Conservation (phyloP, 108 stramenopile genomes). For the Pseudonitzschia delicatissima region DNA sequence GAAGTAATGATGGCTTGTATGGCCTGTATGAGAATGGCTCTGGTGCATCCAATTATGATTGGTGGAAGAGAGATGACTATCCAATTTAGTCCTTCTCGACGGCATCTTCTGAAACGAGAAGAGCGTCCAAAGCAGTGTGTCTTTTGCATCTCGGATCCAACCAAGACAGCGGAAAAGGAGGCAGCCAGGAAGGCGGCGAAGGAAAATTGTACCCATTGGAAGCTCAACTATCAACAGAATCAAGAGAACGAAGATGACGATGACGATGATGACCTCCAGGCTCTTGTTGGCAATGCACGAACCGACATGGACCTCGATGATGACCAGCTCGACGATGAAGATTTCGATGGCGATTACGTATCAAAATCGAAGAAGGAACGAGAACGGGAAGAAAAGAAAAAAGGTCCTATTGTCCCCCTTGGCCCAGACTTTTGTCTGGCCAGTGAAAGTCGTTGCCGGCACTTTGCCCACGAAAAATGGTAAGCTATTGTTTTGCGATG, state of each 20-base stretch:
- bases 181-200: conserved; percentile 1
- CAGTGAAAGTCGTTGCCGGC: conserved; percentile 5
- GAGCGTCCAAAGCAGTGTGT: conserved; percentile 28
- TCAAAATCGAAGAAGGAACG: not conserved
- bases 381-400: not conserved
- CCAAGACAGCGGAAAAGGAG: conserved; percentile 20
- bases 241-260: conserved; percentile 22
- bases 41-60: not conserved
- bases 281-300: not conserved
- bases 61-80: not conserved
- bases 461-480: conserved; percentile 26
- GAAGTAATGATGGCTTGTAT: conserved; percentile 38
- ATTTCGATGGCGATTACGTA: not conserved
- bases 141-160: conserved; percentile 19
- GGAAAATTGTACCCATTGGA: conserved; percentile 1
- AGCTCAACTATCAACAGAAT: not conserved
- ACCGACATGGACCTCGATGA: not conserved
- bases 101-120: conserved; percentile 22
- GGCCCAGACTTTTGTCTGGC: not conserved
- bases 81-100: not conserved
- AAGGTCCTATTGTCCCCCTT: not conserved
- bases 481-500: conserved; percentile 1
- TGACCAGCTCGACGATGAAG: not conserved
- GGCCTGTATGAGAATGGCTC: conserved; percentile 26
- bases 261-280: not conserved